Evolutionary conservation across 2,329 filamentous ascomycete species (phyloP), one percentile per base, ranked within the genome.

Genomic region (Colletotrichum falcatum): DNA sequence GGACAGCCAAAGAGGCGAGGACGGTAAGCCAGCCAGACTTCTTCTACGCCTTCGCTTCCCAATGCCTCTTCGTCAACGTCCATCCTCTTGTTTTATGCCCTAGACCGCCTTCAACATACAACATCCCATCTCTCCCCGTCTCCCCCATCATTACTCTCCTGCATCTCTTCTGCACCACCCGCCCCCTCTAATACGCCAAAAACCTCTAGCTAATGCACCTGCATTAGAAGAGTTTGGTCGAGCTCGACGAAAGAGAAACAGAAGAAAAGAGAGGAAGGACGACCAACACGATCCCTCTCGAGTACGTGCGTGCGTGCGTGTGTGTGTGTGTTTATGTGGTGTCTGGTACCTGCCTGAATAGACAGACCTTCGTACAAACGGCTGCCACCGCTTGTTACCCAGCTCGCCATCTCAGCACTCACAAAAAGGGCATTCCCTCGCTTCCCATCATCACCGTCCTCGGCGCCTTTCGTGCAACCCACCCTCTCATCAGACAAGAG

Each of bases 1-100:
- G 70, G 62, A 62, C 53, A 70, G 70, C 70, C 72, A 61, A 58
- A 73, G 71, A 71, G 68, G 71, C 65, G 68, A 74, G 71, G 72
- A 73, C 64, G 72, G 72, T 74, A 65, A 72, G 71, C 69, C 28
- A 39, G 42, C 66, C 26, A 33, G 48, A 61, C 55, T 71, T 68
- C 66, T 71, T 59, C 64, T 67, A 58, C 63, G 62, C 66, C 54
- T 39, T 26, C 54, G 54, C 35, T 26, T 61, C 48, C 59, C 72
- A 72, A 71, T 64, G 53, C 64, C 44, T 64, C 67, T 70, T 71
- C 72, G 59, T 61, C 64, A 53, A 5, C 33, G 26, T 59, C 28
- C 42, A 46, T 54, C 58, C 64, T 53, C 64, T 37, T 37, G 23
- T 23, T 68, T 48, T 59, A 55, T 42, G 59, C 58, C 44, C 58